Conservation (phyloP, 1,284 basidiomycete species). For the Tilletia indica region DNA sequence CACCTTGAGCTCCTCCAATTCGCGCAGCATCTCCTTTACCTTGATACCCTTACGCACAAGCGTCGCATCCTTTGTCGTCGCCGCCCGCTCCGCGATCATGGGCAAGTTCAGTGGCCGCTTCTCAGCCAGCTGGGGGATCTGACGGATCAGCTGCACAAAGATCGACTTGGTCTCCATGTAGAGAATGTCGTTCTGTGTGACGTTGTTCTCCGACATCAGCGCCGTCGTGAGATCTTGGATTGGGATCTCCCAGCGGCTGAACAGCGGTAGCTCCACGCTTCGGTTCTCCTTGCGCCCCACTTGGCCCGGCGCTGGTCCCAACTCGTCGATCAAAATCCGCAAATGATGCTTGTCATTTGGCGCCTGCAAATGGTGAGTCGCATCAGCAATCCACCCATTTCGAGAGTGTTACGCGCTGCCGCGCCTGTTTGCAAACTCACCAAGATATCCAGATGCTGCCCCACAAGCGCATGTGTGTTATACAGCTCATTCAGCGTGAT, state of each 20-base stretch:
- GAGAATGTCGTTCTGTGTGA: no score
- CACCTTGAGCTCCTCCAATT: constrained; percentile 85
- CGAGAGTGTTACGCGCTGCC: not conserved
- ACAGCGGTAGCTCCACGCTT: constrained; percentile 84
- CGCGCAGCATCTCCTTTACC: constrained; percentile 96
- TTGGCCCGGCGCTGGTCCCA: constrained; percentile 85
- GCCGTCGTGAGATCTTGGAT: constrained; percentile 95
- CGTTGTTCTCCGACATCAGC: constrained; percentile 83
- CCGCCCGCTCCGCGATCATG: constrained; percentile 89
- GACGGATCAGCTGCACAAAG: no score
- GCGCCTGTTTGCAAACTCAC: constrained; percentile 63
- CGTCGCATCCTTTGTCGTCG: constrained; percentile 92
- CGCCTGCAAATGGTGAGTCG: constrained; percentile 61
- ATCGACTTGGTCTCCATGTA: no score
- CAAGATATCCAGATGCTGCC: constrained; percentile 90
- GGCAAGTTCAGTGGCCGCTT: no score
- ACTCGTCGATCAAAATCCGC: constrained; percentile 90
- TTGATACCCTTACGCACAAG: constrained; percentile 96
- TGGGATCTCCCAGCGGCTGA: constrained; percentile 98
- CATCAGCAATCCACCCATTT: constrained; percentile 55
- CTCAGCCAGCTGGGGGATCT: no score
- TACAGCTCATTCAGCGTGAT: constrained; percentile 99
- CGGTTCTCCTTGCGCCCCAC: constrained; percentile 97
- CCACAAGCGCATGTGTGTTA: constrained; percentile 90
- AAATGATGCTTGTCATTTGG: constrained; percentile 96